phyloP scores from a whole-genome alignment of 140 eudicot genomes.

The Stevia rebaudiana region DNA sequence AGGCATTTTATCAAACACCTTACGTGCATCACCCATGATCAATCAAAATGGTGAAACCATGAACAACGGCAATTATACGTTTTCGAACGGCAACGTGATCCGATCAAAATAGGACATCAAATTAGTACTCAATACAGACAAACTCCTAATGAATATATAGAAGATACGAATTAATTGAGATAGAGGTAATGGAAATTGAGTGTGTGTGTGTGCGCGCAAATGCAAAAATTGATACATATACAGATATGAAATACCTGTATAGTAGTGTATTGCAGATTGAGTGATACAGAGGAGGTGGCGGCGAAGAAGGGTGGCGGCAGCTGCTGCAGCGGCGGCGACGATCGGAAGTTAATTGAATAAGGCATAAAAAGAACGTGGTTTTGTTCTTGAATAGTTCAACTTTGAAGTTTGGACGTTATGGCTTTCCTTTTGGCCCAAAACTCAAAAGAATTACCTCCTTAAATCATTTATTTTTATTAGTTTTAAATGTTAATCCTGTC shows the following conservation, averaged over 20 bases:
- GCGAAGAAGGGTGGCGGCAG: neutral
- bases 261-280: constrained; percentile 4
- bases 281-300: constrained; percentile 1
- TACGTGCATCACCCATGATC: constrained; percentile 12
- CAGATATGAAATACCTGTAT: constrained; percentile 5
- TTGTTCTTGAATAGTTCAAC: constrained; percentile 3
- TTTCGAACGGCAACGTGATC: neutral
- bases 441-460: neutral
- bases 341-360: constrained; percentile 2
- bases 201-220: neutral
- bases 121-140: neutral
- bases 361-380: neutral
- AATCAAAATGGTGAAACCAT: neutral
- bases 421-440: constrained; percentile 2
- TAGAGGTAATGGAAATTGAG: neutral
- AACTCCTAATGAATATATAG: neutral
- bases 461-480: too few relatives aligned
- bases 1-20: constrained; percentile 30
- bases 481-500: too few relatives aligned
- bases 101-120: neutral
- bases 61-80: neutral
- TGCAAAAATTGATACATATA: neutral
- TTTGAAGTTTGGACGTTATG: neutral
- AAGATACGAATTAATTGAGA: neutral
- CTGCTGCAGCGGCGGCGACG: neutral